These are phyloP conservation scores for Ogataea pini DNA, from an alignment of 805 yeast genomes.

Conservation along the genomic window DNA sequence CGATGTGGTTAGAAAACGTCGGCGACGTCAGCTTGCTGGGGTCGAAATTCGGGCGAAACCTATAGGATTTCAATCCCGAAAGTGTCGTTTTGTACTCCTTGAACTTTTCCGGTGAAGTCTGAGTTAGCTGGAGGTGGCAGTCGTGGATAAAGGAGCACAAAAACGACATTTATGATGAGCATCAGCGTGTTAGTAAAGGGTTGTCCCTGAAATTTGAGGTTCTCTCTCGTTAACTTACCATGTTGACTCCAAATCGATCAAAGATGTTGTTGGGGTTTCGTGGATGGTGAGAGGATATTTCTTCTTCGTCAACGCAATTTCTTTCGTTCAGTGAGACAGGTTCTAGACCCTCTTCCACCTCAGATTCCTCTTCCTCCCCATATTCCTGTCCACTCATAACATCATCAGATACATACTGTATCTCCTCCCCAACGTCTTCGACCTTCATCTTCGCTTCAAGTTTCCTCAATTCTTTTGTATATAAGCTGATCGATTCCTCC, in stretches of 20 bases:
- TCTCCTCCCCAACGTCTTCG: background rate
- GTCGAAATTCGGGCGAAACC: slow-evolving; percentile 22
- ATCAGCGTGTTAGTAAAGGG: too few species aligned
- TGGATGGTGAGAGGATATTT: background rate
- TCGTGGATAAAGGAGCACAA: slow-evolving; percentile 6
- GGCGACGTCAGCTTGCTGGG: slow-evolving; percentile 17
- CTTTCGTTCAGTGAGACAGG: slow-evolving; percentile 10
- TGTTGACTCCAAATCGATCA: slow-evolving; percentile 8
- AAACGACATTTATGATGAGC: background rate
- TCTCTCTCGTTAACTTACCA: slow-evolving; percentile 13
- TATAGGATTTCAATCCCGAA: slow-evolving; percentile 18
- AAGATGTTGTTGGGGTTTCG: slow-evolving; percentile 4
- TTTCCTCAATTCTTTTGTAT: slow-evolving; percentile 7
- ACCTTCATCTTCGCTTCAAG: slow-evolving; percentile 5
- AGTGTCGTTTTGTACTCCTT: slow-evolving; percentile 17
- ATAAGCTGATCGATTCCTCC: slow-evolving; percentile 6
- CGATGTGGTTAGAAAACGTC: slow-evolving; percentile 20
- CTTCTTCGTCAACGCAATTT: slow-evolving; percentile 14
- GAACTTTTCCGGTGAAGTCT: slow-evolving; percentile 16
- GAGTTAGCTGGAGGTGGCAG: background rate
- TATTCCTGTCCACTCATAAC: slow-evolving; percentile 11
- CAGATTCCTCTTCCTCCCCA: slow-evolving; percentile 23
- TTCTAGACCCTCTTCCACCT: background rate
- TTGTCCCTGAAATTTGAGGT: too few species aligned
- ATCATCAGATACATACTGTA: background rate